These are phyloP conservation scores for Penicillium sp. DNA, from an alignment of 2,329 filamentous ascomycete species.

Conservation along the genomic window DNA sequence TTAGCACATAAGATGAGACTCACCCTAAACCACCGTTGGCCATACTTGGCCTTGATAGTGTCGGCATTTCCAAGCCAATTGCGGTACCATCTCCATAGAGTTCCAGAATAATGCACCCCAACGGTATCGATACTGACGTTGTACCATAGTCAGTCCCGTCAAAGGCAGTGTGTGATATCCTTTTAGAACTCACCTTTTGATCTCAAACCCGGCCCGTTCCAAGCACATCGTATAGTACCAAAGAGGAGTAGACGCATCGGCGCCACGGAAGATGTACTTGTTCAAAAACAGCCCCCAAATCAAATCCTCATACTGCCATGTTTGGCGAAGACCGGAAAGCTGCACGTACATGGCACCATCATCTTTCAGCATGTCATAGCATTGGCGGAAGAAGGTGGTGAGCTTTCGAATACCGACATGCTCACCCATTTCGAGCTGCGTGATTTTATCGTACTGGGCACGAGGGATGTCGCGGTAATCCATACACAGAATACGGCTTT, in stretches of 20 bases:
- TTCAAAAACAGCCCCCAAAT: conserved; percentile 94
- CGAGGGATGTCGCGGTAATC: conserved; percentile 85
- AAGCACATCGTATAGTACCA: conserved; percentile 68
- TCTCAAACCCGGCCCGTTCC: conserved; percentile 69
- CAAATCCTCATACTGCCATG: conserved; percentile 87
- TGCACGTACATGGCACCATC: conserved; percentile 84
- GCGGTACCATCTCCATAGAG: conserved; percentile 85
- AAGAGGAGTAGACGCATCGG: conserved; percentile 77
- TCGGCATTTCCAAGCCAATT: conserved; percentile 85
- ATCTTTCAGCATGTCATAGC: conserved; percentile 81
- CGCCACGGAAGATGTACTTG: conserved; percentile 89
- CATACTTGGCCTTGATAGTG: conserved; percentile 79
- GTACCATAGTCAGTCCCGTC: too few species aligned
- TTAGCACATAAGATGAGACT: conserved; percentile 26
- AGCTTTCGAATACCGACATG: conserved; percentile 83
- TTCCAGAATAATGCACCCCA: conserved; percentile 83
- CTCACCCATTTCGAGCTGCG: conserved; percentile 86
- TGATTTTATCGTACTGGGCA: conserved; percentile 75
- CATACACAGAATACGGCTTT: conserved; percentile 80
- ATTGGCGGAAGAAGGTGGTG: conserved; percentile 63
- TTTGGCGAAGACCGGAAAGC: conserved; percentile 73
- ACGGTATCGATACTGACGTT: conserved; percentile 59
- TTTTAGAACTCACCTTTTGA: conserved; percentile 51
- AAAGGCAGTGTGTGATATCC: too few species aligned
- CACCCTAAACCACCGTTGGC: conserved; percentile 77